These are phyloP conservation scores for Naganishia liquefaciens DNA, from an alignment of 1,284 basidiomycete genomes.

Conservation along the genomic window DNA sequence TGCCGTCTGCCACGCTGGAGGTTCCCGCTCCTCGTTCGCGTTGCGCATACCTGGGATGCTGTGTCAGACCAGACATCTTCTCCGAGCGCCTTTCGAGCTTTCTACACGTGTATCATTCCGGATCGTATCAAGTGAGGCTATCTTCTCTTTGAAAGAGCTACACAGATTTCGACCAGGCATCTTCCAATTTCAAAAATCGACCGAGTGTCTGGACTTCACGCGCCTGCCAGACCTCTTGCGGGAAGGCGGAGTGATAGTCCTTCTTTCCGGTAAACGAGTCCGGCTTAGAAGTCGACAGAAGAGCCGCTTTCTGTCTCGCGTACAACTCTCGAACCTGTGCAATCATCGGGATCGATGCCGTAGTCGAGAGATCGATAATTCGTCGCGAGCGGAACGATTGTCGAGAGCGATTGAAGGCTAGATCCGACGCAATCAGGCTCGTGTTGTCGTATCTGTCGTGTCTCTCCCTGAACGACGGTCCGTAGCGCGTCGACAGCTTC, in stretches of 20 bases:
- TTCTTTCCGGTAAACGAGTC: background rate
- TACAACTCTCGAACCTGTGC: slow-evolving; percentile 4
- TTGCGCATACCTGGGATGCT: no score
- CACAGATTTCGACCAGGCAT: slow-evolving; percentile 1
- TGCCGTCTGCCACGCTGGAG: no score
- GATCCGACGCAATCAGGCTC: no score
- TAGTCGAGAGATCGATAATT: background rate
- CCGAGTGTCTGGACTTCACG: slow-evolving; percentile 18
- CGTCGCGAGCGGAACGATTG: slow-evolving; percentile 20
- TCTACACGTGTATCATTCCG: no score
- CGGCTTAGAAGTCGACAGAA: background rate
- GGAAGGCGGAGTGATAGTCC: background rate
- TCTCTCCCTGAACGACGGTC: background rate
- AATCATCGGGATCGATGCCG: background rate
- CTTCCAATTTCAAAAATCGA: slow-evolving; percentile 6
- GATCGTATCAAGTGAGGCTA: no score
- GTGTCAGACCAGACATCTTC: no score
- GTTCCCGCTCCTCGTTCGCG: no score
- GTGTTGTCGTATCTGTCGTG: background rate
- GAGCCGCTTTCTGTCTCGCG: background rate
- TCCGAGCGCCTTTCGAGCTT: no score
- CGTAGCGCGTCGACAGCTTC: slow-evolving; percentile 3
- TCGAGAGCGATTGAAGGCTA: background rate
- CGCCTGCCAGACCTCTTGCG: slow-evolving; percentile 13
- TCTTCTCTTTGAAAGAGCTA: no score